Percentiles rank a stretch among this genome's conserved stretches.
Conservation (phyloP, 2,329 filamentous ascomycete species). For the Chlorencoelia australis region DNA sequence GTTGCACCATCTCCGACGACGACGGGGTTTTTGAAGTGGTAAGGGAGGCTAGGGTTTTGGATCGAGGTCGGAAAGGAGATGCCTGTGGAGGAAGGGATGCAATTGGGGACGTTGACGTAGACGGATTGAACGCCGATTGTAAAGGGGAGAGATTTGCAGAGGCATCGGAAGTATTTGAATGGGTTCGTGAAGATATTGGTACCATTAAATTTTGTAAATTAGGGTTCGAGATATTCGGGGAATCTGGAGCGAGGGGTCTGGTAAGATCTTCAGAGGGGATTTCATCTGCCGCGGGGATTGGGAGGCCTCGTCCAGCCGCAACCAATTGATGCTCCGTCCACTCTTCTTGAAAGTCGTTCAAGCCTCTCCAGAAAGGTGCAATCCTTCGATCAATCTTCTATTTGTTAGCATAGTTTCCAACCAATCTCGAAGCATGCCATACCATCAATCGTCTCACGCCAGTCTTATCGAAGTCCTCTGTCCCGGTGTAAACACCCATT, state of each 20-base stretch:
- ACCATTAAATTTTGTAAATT: constrained; percentile 66
- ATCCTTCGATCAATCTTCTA: constrained; percentile 78
- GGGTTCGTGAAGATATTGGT: constrained; percentile 66
- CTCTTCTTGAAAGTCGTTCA: constrained; percentile 77
- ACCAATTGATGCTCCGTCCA: constrained; percentile 97
- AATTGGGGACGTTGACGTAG: constrained; percentile 43
- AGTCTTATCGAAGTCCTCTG: constrained; percentile 86
- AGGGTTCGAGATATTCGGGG: constrained; percentile 43
- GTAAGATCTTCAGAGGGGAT: constrained; percentile 60
- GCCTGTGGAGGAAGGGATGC: constrained; percentile 34
- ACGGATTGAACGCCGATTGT: constrained; percentile 50
- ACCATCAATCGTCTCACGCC: constrained; percentile 87
- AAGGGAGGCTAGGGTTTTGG: constrained; percentile 80
- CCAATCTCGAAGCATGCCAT: constrained; percentile 26
- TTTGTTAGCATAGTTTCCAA: constrained; percentile 11
- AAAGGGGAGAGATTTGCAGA: constrained; percentile 49
- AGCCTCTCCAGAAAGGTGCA: constrained; percentile 89
- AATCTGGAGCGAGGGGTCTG: constrained; percentile 35
- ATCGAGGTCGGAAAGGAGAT: constrained; percentile 66
- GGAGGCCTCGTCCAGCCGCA: constrained; percentile 73
- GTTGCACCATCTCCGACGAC: constrained; percentile 60
- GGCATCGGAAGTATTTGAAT: constrained; percentile 68
- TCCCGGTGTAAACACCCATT: constrained; percentile 81
- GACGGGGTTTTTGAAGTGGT: constrained; percentile 63
- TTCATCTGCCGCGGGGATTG: constrained; percentile 76